Evolutionary conservation across 2,329 filamentous ascomycete genomes (phyloP).

Genomic region (Paraphoma chrysanthemicola): DNA sequence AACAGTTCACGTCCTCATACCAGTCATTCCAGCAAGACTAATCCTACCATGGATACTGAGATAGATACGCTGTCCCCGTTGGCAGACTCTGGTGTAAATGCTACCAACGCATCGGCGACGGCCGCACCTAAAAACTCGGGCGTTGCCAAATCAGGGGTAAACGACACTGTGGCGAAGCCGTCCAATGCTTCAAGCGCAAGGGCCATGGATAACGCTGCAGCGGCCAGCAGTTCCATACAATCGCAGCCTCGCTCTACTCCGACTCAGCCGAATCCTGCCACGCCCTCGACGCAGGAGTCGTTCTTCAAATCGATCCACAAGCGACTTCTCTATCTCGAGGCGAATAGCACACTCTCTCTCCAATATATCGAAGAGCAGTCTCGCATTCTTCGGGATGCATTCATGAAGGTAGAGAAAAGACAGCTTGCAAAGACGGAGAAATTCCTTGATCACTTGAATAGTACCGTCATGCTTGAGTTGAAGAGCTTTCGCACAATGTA

Average conservation of each 20-base stretch:
- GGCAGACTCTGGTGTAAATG: neutral
- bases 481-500: slow-evolving; percentile 73
- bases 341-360: slow-evolving; percentile 89
- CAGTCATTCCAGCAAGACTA: no score
- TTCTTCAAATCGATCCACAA: slow-evolving; percentile 98
- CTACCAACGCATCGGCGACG: neutral
- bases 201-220: slow-evolving; percentile 24
- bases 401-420: slow-evolving; percentile 84
- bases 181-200: slow-evolving; percentile 16
- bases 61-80: neutral
- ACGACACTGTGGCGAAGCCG: slow-evolving; percentile 16
- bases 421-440: slow-evolving; percentile 82
- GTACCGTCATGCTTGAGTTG: slow-evolving; percentile 80
- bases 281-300: slow-evolving; percentile 90
- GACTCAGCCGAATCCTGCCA: slow-evolving; percentile 59
- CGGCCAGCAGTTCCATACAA: slow-evolving; percentile 20
- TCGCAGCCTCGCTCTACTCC: slow-evolving; percentile 41
- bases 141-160: slow-evolving; percentile 11
- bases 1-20: no score
- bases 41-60: no score
- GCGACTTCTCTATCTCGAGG: slow-evolving; percentile 86
- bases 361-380: slow-evolving; percentile 98
- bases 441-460: slow-evolving; percentile 86
- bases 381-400: slow-evolving; percentile 83
- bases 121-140: slow-evolving; percentile 6